Base-by-base conservation (phyloP, 768 basidiomycete genomes). In the Mrakia frigida region DNA sequence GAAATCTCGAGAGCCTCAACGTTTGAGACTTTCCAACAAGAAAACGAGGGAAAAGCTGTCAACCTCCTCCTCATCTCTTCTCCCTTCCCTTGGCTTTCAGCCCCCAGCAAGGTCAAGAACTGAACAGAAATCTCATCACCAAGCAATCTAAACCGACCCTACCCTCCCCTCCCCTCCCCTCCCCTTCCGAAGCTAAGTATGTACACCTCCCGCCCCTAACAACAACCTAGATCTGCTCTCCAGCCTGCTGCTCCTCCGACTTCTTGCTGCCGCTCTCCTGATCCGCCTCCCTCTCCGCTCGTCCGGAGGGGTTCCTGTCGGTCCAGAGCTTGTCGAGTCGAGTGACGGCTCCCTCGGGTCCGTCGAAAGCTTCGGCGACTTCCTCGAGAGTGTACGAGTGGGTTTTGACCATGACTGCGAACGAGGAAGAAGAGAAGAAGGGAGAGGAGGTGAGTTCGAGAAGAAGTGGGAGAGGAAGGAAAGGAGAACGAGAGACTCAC, bases 361-460 rank as follows among this genome's bases (percentile, higher is more conserved):
- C 80, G 59, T 81, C 80, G 75, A 81, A 82, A 7, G 81, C 73
- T 25, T 71, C 50, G 9, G 80, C 78, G 46, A 78, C 77, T 73
- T 80, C 78, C 63, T 80, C 79, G 43, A 80, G 79, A 14, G 79
- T 80, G 59, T 71, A 69, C 33, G 74, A 76, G 53, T 80, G 79
- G 5, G 81, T 81, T 73, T 82, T 81, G 31, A 80, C 74, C 77
- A 78, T 78, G 68, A 46, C 75, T 77, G 59, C 31, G 41, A 60
- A 23, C 25, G 7, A 46, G n/a, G 75, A 33, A 7, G 52, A 31
- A 21, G 28, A 23, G 31, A 28, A 37, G 39, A 9, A 14, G 67
- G 50, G 23, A 39, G 41, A 18, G 21, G 31, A 11, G 39, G 39
- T 4, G 28, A 68, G 25, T 53, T 31, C 6, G n/a, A 10, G 21